Evolutionary conservation across 83 land plant species (phyloP).

Genomic region (Larix sibirica): DNA sequence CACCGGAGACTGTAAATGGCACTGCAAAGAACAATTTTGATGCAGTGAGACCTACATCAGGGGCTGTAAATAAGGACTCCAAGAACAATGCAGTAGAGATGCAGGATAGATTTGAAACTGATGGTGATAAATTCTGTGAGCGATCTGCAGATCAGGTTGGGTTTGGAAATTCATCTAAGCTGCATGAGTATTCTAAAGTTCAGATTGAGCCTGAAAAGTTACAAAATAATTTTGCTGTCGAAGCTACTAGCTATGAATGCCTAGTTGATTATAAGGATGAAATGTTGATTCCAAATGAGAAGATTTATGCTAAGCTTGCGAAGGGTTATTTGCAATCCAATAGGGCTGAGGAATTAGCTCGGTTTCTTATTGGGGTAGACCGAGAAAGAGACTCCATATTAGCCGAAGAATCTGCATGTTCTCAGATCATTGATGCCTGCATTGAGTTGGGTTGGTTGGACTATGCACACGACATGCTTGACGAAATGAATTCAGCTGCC

Average conservation of each 20-base stretch:
- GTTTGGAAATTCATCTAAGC: background rate
- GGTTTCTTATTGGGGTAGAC: constrained; percentile 33
- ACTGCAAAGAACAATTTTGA: too few relatives aligned
- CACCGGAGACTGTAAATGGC: too few relatives aligned
- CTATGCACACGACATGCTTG: constrained; percentile 66
- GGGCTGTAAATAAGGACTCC: background rate
- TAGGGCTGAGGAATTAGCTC: constrained; percentile 35
- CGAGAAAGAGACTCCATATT: constrained; percentile 9
- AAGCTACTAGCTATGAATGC: constrained; percentile 18
- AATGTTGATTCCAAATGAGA: constrained; percentile 32
- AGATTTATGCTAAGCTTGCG: constrained; percentile 40
- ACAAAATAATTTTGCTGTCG: constrained; percentile 25
- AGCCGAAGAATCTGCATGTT: constrained; percentile 17
- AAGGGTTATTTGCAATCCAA: constrained; percentile 19
- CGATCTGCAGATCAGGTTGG: background rate
- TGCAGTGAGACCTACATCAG: too few relatives aligned
- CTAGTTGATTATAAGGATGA: constrained; percentile 30
- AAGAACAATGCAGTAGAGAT: background rate
- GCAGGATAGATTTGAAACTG: background rate
- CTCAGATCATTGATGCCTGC: constrained; percentile 52
- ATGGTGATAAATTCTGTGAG: background rate
- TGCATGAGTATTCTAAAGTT: constrained; percentile 6
- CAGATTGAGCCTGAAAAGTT: constrained; percentile 21
- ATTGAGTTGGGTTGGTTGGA: constrained; percentile 55
- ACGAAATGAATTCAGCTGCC: constrained; percentile 35